Base-by-base conservation (phyloP, 2,329 filamentous ascomycete genomes). In the Penicillium psychrosexuale region DNA sequence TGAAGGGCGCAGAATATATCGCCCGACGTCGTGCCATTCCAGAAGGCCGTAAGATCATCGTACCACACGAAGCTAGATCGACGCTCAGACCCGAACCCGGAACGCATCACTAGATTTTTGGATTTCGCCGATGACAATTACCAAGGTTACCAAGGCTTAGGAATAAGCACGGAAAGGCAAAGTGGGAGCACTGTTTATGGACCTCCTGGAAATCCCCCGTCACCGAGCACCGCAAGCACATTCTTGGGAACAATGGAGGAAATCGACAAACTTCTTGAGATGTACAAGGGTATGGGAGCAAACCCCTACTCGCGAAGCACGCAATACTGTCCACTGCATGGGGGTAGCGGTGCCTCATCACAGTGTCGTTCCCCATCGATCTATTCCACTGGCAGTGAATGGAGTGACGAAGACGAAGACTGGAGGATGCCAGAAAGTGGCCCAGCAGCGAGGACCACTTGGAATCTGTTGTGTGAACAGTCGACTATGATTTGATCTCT, bases 401-500 rank as follows among this genome's bases (percentile, higher is more conserved):
- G 53, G 55, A 52, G 40, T 28, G 55, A 60, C 19, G 62, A 61
- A 15, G 49, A 24, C 15, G 45, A 53, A 11, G 53, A 45, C 24
- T 31, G 33, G 36, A 17, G 48, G 51, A 28, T 24, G 27, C 6
- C 13, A 27, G 37, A 36, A 6, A 38, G n/a, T 17, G 2, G 22
- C 33, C n/a, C 44, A 6, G 38, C 27, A 7, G 53, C 43, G 15
- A 43, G 38, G 34, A 63, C 61, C 4, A 58, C 58, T 5, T 64
- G 62, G 62, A 53, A 45, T 50, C 22, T 63, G 43, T 5, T 64
- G 9, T 60, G 52, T 51, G 50, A 56, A 13, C 39, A 56, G 36
- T 51, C 19, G 12, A 47, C 56, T 38, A 36, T 45, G 38, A 48
- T 48, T n/a, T 59, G 53, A 57, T 28, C 28, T 8, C 15, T 13